Conservation (phyloP, 176 grass and related monocot genomes). For the Bonia amplexicaulis region DNA sequence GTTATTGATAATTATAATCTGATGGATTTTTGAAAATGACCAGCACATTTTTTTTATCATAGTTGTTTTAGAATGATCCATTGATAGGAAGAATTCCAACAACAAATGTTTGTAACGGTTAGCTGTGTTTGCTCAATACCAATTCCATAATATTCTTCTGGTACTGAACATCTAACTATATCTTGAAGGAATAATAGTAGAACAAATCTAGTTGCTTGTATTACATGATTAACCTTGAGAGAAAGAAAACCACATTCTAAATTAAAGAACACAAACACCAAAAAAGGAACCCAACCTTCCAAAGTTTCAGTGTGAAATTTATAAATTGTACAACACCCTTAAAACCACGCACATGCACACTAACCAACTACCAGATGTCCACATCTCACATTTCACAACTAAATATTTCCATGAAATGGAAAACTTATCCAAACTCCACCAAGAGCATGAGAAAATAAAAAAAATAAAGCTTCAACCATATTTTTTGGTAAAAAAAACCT, state of each 20-base stretch:
- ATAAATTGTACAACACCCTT: background rate
- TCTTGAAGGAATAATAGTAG: too few species aligned
- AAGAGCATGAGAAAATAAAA: background rate
- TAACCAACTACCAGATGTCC: background rate
- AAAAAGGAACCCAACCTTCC: background rate
- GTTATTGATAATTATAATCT: background rate
- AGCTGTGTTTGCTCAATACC: background rate
- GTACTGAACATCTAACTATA: background rate
- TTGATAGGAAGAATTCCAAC: background rate
- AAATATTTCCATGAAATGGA: background rate
- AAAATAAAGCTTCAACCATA: background rate
- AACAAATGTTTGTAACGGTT: background rate
- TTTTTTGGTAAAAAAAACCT: background rate
- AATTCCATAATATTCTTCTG: background rate
- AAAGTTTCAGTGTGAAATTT: background rate
- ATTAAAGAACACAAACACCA: background rate
- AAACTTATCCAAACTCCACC: slow-evolving; percentile 34
- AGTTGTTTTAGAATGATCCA: background rate
- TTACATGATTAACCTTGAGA: background rate
- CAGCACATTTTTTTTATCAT: background rate
- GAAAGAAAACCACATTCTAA: background rate
- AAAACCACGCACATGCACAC: background rate
- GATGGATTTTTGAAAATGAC: background rate
- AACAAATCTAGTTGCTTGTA: background rate
- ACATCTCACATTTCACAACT: slow-evolving; percentile 8